Base-by-base conservation (phyloP, 176 grass and related monocot genomes). In the Thalia dealbata region DNA sequence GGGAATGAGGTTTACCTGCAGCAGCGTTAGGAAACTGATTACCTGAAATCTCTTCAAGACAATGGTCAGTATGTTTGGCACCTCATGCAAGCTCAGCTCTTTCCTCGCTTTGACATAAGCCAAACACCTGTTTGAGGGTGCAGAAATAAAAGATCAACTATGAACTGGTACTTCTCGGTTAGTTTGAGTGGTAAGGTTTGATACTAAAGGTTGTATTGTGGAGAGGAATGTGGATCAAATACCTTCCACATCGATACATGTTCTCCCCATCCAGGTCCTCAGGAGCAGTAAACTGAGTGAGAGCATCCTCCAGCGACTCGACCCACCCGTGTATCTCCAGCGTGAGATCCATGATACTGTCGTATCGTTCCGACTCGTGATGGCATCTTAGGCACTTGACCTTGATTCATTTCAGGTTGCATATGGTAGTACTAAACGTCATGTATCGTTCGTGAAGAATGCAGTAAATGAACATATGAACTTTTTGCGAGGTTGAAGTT, bases 211-310 rank as follows among this genome's bases (percentile, higher is more conserved):
- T n/a, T n/a, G n/a, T n/a, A n/a, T n/a, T n/a, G n/a, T n/a, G n/a
- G n/a, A n/a, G n/a, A n/a, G n/a, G n/a, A n/a, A n/a, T n/a, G n/a
- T n/a, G n/a, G n/a, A n/a, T n/a, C n/a, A n/a, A n/a, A n/a, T n/a
- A 99, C 95, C 95, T 93, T 91, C 84, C 95, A 84, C 95, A 99
- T 91, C 87, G 91, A 78, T 99, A 99, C 95, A 93, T 99, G 79
- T 99, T 99, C 14, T 99, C 95, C 62, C 95, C 95, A 88, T 99
- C 95, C 48, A 99, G 86, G 88, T 93, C 95, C 85, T 99, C 95
- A 71, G 90, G 85, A 79, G 90, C 80, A 72, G 95, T 99, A 85
- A 99, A 99, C 80, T 99, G 95, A 43, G 90, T 91, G 73, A 99
- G 84, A 76, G 95, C 95, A 85, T 99, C 95, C 84, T 99, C 87